phyloP scores from a whole-genome alignment of 2,329 filamentous ascomycete genomes.

The Thielaviopsis musarum region DNA sequence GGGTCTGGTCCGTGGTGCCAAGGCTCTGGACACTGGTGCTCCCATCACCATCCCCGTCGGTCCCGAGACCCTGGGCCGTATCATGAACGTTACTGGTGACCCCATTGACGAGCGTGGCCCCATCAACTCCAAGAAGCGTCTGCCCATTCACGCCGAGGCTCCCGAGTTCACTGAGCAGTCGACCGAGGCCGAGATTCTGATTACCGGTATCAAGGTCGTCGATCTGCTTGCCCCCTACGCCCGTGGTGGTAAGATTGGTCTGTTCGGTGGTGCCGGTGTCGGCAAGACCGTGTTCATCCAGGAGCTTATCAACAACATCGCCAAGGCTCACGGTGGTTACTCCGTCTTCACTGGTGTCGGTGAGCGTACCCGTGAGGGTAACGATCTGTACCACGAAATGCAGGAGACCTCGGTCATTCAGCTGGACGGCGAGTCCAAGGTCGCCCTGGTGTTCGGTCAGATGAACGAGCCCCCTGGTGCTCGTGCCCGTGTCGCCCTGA shows the following conservation, averaged over 20 bases:
- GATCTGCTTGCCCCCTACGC: constrained; percentile 97
- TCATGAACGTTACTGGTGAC: constrained; percentile 99
- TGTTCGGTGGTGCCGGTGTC: constrained; percentile 99
- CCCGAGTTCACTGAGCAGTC: constrained; percentile 91
- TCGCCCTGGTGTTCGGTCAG: constrained; percentile 98
- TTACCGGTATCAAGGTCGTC: constrained; percentile 99
- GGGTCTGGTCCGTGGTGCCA: constrained; percentile 89
- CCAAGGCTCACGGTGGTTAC: constrained; percentile 99
- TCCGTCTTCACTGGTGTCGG: constrained; percentile 99
- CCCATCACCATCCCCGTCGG: constrained; percentile 97
- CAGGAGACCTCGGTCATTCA: constrained; percentile 99
- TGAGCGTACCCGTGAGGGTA: constrained; percentile 99
- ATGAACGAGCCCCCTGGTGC: constrained; percentile 99
- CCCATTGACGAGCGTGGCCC: constrained; percentile 99
- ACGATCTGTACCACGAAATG: constrained; percentile 99
- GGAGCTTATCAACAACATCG: constrained; percentile 99
- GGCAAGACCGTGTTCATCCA: constrained; percentile 99
- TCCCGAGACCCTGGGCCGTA: constrained; percentile 83
- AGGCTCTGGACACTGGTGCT: constrained; percentile 72
- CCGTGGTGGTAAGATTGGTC: constrained; percentile 99
- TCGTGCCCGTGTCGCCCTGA: constrained; percentile 98
- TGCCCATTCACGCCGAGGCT: constrained; percentile 87
- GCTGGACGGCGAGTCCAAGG: constrained; percentile 98
- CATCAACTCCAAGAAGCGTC: constrained; percentile 78
- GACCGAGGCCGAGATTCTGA: constrained; percentile 86